These are phyloP conservation scores for Annona squamosa DNA, from an alignment of 164 flowering plant species.

Conservation along the genomic window DNA sequence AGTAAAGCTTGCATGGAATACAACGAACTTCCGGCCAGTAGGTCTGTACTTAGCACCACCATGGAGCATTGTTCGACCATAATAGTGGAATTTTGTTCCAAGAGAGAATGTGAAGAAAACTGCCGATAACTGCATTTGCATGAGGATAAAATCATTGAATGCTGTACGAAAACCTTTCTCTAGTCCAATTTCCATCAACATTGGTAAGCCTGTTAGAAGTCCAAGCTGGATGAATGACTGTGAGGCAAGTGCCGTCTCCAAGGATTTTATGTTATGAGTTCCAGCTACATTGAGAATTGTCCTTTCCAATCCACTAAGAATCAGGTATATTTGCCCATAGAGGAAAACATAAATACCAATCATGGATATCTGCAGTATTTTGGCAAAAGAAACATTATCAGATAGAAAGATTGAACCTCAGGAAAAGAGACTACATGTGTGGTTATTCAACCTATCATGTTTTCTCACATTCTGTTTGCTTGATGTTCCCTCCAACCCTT, in stretches of 20 bases:
- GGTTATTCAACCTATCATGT: too few relatives aligned
- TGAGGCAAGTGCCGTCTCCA: slow-evolving; percentile 88
- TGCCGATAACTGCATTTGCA: slow-evolving; percentile 92
- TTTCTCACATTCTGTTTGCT: not conserved
- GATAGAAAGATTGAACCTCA: not conserved
- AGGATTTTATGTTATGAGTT: slow-evolving; percentile 52
- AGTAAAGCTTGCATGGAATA: slow-evolving; percentile 78
- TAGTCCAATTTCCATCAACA: slow-evolving; percentile 92
- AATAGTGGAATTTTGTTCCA: slow-evolving; percentile 83
- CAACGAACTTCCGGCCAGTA: slow-evolving; percentile 87
- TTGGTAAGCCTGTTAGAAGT: slow-evolving; percentile 84
- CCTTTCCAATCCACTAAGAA: slow-evolving; percentile 82
- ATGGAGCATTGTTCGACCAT: slow-evolving; percentile 84
- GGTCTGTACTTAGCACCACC: slow-evolving; percentile 96
- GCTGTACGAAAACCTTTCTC: slow-evolving; percentile 87
- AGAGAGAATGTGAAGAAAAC: slow-evolving; percentile 92
- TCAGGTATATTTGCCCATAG: slow-evolving; percentile 86
- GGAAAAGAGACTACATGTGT: too few relatives aligned
- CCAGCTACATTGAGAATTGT: slow-evolving; percentile 56
- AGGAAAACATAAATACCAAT: slow-evolving; percentile 86
- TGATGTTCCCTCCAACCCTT: not conserved
- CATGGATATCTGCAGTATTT: slow-evolving; percentile 60
- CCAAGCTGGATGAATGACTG: slow-evolving; percentile 96
- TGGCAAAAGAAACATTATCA: not conserved
- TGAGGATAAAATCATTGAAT: slow-evolving; percentile 72